Percentiles rank a stretch among this genome's conserved stretches.
These are phyloP conservation scores for Solanum appendiculatum DNA, from an alignment of 257 asterid species.

Conservation along the genomic window DNA sequence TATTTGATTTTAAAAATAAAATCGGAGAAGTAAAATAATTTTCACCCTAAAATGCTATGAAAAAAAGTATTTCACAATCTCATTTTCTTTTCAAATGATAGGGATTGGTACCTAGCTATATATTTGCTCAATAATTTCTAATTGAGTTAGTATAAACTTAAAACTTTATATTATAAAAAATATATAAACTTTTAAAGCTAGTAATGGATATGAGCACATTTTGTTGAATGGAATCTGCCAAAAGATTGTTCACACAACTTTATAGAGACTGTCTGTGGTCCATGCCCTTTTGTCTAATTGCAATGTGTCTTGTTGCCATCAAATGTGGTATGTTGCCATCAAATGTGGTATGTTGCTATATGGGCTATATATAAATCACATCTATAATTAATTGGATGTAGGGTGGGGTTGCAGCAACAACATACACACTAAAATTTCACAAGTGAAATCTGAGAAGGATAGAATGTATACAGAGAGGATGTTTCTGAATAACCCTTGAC, in stretches of 20 bases:
- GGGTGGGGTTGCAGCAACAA: background rate
- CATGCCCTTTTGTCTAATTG: constrained; percentile 14
- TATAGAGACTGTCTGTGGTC: constrained; percentile 26
- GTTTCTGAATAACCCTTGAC: fast-evolving
- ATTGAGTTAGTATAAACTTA: background rate
- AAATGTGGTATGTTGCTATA: constrained; percentile 29
- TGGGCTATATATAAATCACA: constrained; percentile 8
- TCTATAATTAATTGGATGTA: background rate
- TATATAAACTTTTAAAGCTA: background rate
- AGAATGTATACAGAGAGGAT: fast-evolving
- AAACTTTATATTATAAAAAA: background rate
- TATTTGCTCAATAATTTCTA: background rate
- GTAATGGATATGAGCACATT: background rate
- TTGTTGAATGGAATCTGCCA: background rate
- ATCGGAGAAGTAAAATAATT: background rate
- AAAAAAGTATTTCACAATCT: background rate
- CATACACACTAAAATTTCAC: background rate
- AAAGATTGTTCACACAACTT: background rate
- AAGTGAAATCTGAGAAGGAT: background rate
- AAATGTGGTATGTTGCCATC: constrained; percentile 27
- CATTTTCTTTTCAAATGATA: background rate
- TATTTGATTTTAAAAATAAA: background rate
- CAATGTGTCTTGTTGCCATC: constrained; percentile 5
- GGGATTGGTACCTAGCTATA: background rate
- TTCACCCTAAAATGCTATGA: background rate